Conservation (phyloP, 495 filamentous ascomycete genomes). For the Penicillium robsamsonii region DNA sequence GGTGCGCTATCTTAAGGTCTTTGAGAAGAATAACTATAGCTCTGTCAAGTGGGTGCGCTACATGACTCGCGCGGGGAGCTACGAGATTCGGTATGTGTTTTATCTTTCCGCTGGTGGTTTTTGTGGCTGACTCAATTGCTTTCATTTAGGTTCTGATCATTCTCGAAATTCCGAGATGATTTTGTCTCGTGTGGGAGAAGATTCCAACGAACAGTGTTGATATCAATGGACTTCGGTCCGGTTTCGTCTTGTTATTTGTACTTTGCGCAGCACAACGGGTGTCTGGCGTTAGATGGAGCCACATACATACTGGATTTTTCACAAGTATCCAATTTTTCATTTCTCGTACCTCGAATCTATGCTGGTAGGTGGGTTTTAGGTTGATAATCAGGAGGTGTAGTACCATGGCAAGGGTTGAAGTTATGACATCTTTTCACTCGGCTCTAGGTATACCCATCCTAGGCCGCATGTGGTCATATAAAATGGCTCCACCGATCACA, state of each 20-base stretch:
- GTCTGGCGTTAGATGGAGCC: constrained; percentile 28
- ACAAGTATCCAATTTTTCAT: not conserved
- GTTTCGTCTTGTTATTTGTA: constrained; percentile 7
- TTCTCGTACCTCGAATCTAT: not conserved
- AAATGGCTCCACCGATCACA: not conserved
- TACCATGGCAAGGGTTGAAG: no score
- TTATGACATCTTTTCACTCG: not conserved
- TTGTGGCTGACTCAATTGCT: not conserved
- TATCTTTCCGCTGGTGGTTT: not conserved
- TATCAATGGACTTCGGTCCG: constrained; percentile 9
- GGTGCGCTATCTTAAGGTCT: constrained; percentile 96
- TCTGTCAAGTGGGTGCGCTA: constrained; percentile 99
- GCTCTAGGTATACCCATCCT: not conserved
- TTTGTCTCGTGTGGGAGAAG: not conserved
- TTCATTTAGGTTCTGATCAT: constrained; percentile 14
- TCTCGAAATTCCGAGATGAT: not conserved
- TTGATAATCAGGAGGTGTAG: not conserved
- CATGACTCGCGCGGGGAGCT: constrained; percentile 85
- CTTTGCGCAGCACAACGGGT: constrained; percentile 19
- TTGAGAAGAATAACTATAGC: constrained; percentile 98
- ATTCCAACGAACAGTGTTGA: constrained; percentile 1
- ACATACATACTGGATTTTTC: constrained; percentile 16
- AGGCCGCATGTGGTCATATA: not conserved
- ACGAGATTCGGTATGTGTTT: constrained; percentile 52
- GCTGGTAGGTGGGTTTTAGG: not conserved